Base-by-base conservation (phyloP, 352 stramenopile species). In the Elongisporangium undulatum region DNA sequence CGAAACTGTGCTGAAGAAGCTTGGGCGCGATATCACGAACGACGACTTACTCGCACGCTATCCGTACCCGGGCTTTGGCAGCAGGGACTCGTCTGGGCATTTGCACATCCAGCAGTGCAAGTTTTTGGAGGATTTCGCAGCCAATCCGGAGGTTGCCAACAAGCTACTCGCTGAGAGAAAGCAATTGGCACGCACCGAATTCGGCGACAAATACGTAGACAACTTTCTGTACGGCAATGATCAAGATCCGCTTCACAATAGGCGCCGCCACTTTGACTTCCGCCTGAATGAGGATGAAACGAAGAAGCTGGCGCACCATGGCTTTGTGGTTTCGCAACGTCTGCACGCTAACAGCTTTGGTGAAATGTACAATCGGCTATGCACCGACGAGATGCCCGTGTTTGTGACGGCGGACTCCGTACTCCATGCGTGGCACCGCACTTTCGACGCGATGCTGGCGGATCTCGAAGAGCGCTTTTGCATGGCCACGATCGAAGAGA, bases 381-480 rank as follows among this genome's bases (percentile, higher is more conserved):
- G 71, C 49, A 59, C 58, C 13, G 61, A 78, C 49, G 64, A 73
- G 26, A 56, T 77, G 57, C 67, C 69, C 2, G 56, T 72, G 34
- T 77, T 67, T 41, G 61, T 78, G 52, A 75, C 70, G 9, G 39
- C 61, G 2, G 64, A 78, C 53, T 70, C 63, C 19, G 51, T 77
- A 17, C 55, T 77, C 22, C 70, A 77, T 29, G 70, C 67, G 23
- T 75, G 67, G 71, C 71, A 78, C 29, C 64, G 68, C 34, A 71
- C 58, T 20, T 78, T 78, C 20, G 71, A 78, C n/a, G 57, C 57
- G 13, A 66, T 74, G 54, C 24, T 77, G 3, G 49, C 64, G 13
- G 53, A 66, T 3, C 7, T 68, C 17, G 66, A 77, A 50, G 39
- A 58, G 29, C n/a, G 22, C 1, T 41, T 41, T 15, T 41, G 29